phyloP scores from a whole-genome alignment of 805 yeast species.

The Suhomyces vadensis region DNA sequence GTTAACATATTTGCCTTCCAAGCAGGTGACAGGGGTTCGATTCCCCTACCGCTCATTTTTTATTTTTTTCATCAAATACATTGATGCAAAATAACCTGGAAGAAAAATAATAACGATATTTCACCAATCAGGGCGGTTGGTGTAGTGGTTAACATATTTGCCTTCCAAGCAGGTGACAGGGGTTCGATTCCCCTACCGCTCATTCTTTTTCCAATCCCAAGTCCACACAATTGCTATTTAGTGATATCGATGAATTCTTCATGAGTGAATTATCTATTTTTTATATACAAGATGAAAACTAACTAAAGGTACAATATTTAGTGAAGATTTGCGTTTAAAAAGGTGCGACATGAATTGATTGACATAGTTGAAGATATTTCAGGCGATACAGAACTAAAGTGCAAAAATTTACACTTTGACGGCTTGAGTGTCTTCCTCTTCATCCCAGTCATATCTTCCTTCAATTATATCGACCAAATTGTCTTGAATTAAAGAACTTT shows the following conservation, averaged over 20 bases:
- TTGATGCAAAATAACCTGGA: not conserved
- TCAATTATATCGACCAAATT: slow-evolving; percentile 51
- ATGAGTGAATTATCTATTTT: not conserved
- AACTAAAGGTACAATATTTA: too few species aligned
- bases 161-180: slow-evolving; percentile 94
- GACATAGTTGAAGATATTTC: too few species aligned
- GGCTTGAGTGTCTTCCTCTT: slow-evolving; percentile 8
- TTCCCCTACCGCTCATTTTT: slow-evolving; percentile 77
- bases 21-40: slow-evolving; percentile 94
- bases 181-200: slow-evolving; percentile 92
- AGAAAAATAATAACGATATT: not conserved
- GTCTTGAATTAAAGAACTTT: slow-evolving; percentile 56
- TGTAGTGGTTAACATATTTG: slow-evolving; percentile 90
- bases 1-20: slow-evolving; percentile 92
- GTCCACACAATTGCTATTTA: not conserved
- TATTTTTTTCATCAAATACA: slow-evolving; percentile 3
- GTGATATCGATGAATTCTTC: not conserved
- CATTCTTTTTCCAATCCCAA: slow-evolving; percentile 34
- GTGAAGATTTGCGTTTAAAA: too few species aligned
- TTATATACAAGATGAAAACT: too few species aligned
- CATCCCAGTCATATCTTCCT: slow-evolving; percentile 41
- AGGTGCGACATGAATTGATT: too few species aligned
- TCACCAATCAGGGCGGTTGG: slow-evolving; percentile 61
- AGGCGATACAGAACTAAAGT: too few species aligned
- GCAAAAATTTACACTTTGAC: not conserved